phyloP scores from a whole-genome alignment of 169 alveolate species.

The Plasmodium coatneyi region DNA sequence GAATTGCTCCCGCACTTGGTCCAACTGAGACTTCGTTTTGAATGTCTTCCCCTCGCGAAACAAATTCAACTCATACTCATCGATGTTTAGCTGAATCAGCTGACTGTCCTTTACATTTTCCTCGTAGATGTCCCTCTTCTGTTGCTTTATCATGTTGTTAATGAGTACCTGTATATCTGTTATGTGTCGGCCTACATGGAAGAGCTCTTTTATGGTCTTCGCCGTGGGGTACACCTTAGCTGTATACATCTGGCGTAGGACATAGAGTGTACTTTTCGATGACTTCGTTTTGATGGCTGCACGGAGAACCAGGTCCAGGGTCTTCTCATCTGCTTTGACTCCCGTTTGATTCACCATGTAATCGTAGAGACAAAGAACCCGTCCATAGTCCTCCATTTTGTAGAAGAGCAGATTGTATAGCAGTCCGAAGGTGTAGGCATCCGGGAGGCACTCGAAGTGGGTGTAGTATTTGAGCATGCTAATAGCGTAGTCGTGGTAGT shows the following conservation, averaged over 20 bases:
- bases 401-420: constrained; percentile 65
- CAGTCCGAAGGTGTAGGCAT: constrained; percentile 56
- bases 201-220: constrained; percentile 80
- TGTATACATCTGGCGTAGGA: constrained; percentile 83
- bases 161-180: constrained; percentile 84
- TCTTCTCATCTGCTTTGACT: constrained; percentile 25
- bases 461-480: constrained; percentile 84
- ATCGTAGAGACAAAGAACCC: constrained; percentile 45
- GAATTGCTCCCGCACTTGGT: constrained; percentile 61
- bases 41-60: constrained; percentile 54
- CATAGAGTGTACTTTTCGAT: constrained; percentile 77
- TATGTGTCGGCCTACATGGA: constrained; percentile 85
- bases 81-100: constrained; percentile 81
- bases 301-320: constrained; percentile 20
- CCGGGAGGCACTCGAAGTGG: constrained; percentile 76
- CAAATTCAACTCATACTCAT: constrained; percentile 80
- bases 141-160: constrained; percentile 75
- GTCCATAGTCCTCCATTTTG: constrained; percentile 74
- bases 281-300: constrained; percentile 73
- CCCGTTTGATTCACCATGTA: constrained; percentile 32
- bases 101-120: constrained; percentile 75
- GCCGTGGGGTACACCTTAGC: constrained; percentile 86
- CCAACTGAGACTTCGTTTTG: constrained; percentile 48
- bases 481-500: constrained; percentile 86
- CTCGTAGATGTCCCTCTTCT: constrained; percentile 79